A percentile compares a stretch with the other conserved stretches of the same genome.
These are phyloP conservation scores for Termitomyces sp. DNA, from an alignment of 768 basidiomycete species.

Conservation along the genomic window DNA sequence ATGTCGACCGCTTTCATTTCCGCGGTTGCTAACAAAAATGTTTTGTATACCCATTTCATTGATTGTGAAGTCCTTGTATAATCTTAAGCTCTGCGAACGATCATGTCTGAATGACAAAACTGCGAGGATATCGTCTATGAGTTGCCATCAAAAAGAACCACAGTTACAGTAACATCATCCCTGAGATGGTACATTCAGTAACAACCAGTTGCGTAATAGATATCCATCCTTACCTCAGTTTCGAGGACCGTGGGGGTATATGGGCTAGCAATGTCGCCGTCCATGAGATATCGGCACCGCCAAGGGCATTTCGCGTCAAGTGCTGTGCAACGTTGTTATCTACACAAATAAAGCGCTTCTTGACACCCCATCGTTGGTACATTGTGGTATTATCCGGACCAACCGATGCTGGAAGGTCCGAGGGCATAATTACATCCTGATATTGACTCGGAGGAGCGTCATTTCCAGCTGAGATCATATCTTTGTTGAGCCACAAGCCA, in stretches of 20 bases:
- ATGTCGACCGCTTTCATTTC: not conserved
- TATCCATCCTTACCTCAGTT: constrained; percentile 25
- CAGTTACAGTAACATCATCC: constrained; percentile 10
- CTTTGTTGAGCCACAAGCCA: constrained; percentile 37
- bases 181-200: not conserved
- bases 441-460: not conserved
- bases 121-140: not conserved
- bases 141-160: constrained; percentile 11
- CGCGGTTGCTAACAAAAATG: not conserved
- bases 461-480: not conserved
- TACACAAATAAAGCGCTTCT: constrained; percentile 34
- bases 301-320: constrained; percentile 45
- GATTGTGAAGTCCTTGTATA: not conserved
- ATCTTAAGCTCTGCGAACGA: not conserved
- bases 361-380: constrained; percentile 30
- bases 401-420: constrained; percentile 26
- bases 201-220: not conserved
- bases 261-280: constrained; percentile 32
- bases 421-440: constrained; percentile 13
- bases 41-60: not conserved
- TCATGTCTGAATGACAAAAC: no score
- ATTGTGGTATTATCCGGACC: constrained; percentile 27
- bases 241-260: constrained; percentile 28
- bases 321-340: constrained; percentile 45
- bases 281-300: constrained; percentile 40